Evolutionary conservation across 106 monocot species (phyloP), one percentile per base, ranked within the genome.

Genomic region (Phalaenopsis equestris): DNA sequence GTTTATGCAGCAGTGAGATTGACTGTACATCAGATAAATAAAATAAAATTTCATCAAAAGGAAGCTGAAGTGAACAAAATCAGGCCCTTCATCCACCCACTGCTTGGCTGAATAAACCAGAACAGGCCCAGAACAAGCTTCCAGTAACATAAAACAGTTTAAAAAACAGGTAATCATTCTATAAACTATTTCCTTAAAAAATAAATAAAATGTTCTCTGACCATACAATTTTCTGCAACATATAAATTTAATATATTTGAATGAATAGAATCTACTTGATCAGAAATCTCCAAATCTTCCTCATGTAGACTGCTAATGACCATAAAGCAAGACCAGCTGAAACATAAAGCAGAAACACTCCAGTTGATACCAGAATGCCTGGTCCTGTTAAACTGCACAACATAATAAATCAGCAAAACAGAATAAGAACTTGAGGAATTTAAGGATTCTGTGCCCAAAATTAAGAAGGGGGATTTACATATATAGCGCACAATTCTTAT

Each of bases 311-410:
- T 39, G 79, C 87, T 72, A 99, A 83, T 9, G 98, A 94, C 92
- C 90, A 99, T 38, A 99, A 73, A n/a, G 98, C 92, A 78, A 94
- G 94, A 6, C 85, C 89, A 64, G 94, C 89, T 23, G 98, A 99
- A 39, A 99, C 56, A 77, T 94, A 95, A 17, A 99, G 93, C 78
- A 99, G 79, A 52, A 75, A 43, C 45, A 95, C 86, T 55, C 98
- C 94, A 80, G 87, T 85, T 56, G 85, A 83, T 86, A 83, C 85
- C 45, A 91, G 39, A 55, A 83, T 56, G 73, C 80, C 73, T 17
- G 57, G 41, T 41, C 82, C 92, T 36, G 82, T 55, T 18, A 94
- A 68, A 75, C 94, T 98, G 86, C 64, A 81, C 30, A 80, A 58
- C 30, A 76, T 47, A 49, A 14, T 42, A 76, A 30, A 76, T 14